Percentiles rank a stretch among this genome's conserved stretches.
These are phyloP conservation scores for Eleusine coracana DNA, from an alignment of 176 grass and related monocot species.

Conservation along the genomic window DNA sequence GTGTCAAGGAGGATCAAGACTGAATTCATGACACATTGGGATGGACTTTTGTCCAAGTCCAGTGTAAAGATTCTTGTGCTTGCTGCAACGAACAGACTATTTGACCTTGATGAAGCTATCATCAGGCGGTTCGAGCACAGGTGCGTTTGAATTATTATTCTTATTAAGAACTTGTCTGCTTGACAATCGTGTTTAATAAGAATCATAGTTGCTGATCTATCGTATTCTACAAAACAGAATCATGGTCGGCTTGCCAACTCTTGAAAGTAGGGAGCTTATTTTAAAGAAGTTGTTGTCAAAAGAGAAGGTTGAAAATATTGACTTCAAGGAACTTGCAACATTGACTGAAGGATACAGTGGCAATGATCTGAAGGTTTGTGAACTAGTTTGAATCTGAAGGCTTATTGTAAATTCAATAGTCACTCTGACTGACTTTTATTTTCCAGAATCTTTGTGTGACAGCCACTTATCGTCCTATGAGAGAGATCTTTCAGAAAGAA, in stretches of 20 bases:
- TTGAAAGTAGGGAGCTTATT: conserved; percentile 79
- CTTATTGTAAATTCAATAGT: background rate
- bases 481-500: conserved; percentile 82
- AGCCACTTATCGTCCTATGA: conserved; percentile 77
- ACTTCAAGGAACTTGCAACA: conserved; percentile 81
- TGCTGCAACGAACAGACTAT: conserved; percentile 71
- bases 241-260: conserved; percentile 81
- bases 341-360: conserved; percentile 85
- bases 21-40: conserved; percentile 83
- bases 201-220: conserved; percentile 15
- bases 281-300: conserved; percentile 64
- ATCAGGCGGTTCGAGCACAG: conserved; percentile 75
- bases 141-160: conserved; percentile 36
- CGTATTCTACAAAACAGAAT: conserved; percentile 55
- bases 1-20: conserved; percentile 75
- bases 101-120: conserved; percentile 84
- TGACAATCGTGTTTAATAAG: background rate
- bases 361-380: conserved; percentile 90
- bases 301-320: conserved; percentile 65
- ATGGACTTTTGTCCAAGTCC: conserved; percentile 64
- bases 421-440: background rate
- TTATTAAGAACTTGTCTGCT: background rate
- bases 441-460: conserved; percentile 73
- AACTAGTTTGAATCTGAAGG: conserved; percentile 7
- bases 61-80: conserved; percentile 67